These are phyloP conservation scores for Venturia asperata DNA, from an alignment of 2,329 filamentous ascomycete species.

Conservation along the genomic window DNA sequence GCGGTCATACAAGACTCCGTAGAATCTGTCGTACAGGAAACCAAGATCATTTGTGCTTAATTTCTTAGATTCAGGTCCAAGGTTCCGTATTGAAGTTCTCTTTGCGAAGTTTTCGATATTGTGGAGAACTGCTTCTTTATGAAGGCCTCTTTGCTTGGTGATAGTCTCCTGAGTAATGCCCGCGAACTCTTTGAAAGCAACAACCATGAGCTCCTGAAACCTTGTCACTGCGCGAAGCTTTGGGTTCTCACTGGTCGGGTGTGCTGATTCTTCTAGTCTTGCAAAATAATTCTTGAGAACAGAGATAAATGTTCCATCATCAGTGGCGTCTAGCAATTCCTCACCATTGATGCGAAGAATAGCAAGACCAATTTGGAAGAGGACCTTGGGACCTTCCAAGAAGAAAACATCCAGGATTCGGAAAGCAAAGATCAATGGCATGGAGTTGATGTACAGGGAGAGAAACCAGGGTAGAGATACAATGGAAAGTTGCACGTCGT, in stretches of 20 bases:
- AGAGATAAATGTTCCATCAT: conserved; percentile 95
- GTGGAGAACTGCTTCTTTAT: conserved; percentile 88
- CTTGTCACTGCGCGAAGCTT: conserved; percentile 89
- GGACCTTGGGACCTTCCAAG: conserved; percentile 90
- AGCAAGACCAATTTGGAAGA: conserved; percentile 95
- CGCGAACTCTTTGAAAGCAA: conserved; percentile 96
- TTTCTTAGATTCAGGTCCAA: conserved; percentile 92
- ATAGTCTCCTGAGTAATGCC: conserved; percentile 91
- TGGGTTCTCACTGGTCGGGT: conserved; percentile 90
- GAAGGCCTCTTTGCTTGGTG: conserved; percentile 78
- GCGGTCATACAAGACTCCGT: conserved; percentile 82
- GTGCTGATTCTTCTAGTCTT: conserved; percentile 86
- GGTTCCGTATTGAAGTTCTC: conserved; percentile 88
- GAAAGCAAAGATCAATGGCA: conserved; percentile 97
- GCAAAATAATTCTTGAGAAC: conserved; percentile 93
- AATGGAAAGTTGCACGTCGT: conserved; percentile 92
- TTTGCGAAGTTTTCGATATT: conserved; percentile 98
- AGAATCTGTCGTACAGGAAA: conserved; percentile 89
- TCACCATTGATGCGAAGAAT: conserved; percentile 96
- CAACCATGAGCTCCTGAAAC: conserved; percentile 98
- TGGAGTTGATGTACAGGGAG: conserved; percentile 97
- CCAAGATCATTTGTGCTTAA: conserved; percentile 79
- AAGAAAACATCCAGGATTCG: conserved; percentile 97
- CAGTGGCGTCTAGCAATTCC: conserved; percentile 82
- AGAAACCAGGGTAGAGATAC: conserved; percentile 97